These are phyloP conservation scores for Colletotrichum spinosum DNA, from an alignment of 2,329 filamentous ascomycete species.

Conservation along the genomic window DNA sequence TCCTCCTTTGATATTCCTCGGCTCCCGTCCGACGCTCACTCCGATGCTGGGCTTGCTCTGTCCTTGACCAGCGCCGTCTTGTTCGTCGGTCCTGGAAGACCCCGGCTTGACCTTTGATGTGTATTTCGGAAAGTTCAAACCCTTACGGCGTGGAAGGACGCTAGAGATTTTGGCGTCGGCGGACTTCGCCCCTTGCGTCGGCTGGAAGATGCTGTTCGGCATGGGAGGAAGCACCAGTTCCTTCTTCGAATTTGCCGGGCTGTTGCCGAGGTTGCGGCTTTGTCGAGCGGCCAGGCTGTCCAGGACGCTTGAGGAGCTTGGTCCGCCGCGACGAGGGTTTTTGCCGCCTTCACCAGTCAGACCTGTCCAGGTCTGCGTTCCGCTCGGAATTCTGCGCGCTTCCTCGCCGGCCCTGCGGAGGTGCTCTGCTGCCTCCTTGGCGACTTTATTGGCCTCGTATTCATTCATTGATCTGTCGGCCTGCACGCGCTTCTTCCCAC, in stretches of 20 bases:
- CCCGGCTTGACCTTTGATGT: too few species aligned
- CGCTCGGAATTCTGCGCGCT: conserved; percentile 79
- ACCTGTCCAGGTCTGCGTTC: conserved; percentile 94
- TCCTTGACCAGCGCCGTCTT: too few species aligned
- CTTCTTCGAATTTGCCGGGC: too few species aligned
- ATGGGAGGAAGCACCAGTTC: too few species aligned
- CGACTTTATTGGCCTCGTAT: conserved; percentile 83
- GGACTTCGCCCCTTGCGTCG: too few species aligned
- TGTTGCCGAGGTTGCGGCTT: conserved; percentile 47
- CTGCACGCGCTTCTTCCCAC: conserved; percentile 75
- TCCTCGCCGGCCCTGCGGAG: conserved; percentile 79
- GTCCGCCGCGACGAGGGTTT: conserved; percentile 61
- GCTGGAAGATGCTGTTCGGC: too few species aligned
- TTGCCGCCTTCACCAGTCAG: conserved; percentile 82
- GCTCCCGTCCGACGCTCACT: conserved; percentile 12
- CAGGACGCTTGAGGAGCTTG: conserved; percentile 66
- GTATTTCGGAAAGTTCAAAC: too few species aligned
- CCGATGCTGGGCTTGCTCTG: conserved; percentile 39
- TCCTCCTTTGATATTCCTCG: too few species aligned
- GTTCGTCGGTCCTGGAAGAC: too few species aligned
- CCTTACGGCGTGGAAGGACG: too few species aligned
- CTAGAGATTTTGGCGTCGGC: too few species aligned
- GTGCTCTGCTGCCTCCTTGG: conserved; percentile 80
- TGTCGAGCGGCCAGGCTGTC: conserved; percentile 69
- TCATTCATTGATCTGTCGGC: conserved; percentile 84